Evolutionary conservation across 2,329 filamentous ascomycete genomes (phyloP), one percentile per base, ranked within the genome.

Genomic region (Colletotrichum eleusines): DNA sequence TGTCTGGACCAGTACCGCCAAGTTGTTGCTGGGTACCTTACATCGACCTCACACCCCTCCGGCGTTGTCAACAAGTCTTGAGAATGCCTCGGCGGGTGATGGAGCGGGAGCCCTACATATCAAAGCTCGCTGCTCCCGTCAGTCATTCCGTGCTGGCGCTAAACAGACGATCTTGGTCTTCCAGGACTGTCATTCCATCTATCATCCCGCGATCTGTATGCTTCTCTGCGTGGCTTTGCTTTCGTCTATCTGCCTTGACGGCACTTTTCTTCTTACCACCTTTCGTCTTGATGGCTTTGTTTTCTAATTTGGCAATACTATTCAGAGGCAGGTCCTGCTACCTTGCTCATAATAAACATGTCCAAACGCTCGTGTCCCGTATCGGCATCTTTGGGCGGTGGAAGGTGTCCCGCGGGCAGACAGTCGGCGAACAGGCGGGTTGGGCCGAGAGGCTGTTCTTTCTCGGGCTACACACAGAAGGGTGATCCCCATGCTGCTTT

Each of bases 401-500:
- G 75, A 57, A 67, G 68, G 46, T 79, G 78, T 46, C 76, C 77
- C 20, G 73, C 51, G 44, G 68, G 23, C 0, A 55, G 61, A 5
- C 73, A 63, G 28, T 51, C 57, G 16, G 64, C 59, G 42, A 72
- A 59, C 44, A 60, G 61, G 50, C 72, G 76, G 18, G 62, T 69
- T 35, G 78, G 78, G 9, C 78, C 78, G 3, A 70, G 78, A 65
- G 79, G 78, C 46, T 80, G 79, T 70, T 77, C 78, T 31, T 80
- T 80, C 63, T 76, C 77, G 11, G 77, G 76, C 20, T 79, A 77
- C 58, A 71, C 76, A 20, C 78, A 78, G 38, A 73, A 69, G 33
- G 76, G 77, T 35, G 78, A 79, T 57, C 64, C 78, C 14, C 75
- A 77, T 66, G 74, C 77, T 31, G 78, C 76, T 11, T 84, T 83